These are phyloP conservation scores for Zymoseptoria brevis DNA, from an alignment of 2,329 filamentous ascomycete species.

Conservation along the genomic window DNA sequence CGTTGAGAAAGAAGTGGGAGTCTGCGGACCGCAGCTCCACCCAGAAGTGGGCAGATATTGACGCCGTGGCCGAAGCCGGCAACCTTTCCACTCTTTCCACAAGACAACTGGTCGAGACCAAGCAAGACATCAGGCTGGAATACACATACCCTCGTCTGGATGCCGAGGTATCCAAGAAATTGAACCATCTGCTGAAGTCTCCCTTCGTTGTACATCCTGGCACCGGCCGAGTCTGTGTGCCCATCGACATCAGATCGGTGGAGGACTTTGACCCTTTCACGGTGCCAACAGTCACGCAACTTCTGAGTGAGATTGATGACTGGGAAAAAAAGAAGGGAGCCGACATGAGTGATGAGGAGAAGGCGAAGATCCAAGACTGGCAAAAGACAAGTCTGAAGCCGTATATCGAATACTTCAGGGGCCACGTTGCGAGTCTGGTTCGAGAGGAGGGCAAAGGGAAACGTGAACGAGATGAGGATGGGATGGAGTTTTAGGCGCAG, in stretches of 20 bases:
- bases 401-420: conserved; percentile 82
- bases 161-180: conserved; percentile 93
- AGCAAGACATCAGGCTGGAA: conserved; percentile 92
- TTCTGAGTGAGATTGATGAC: conserved; percentile 77
- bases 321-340: conserved; percentile 52
- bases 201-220: conserved; percentile 95
- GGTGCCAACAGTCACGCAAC: conserved; percentile 80
- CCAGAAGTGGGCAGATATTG: conserved; percentile 91
- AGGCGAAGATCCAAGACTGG: conserved; percentile 65
- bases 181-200: conserved; percentile 95
- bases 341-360: conserved; percentile 36
- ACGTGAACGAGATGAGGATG: conserved; percentile 51
- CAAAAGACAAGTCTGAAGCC: conserved; percentile 94
- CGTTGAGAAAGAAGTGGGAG: conserved; percentile 84
- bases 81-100: conserved; percentile 53
- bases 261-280: conserved; percentile 78
- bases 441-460: conserved; percentile 57
- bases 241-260: conserved; percentile 67
- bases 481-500: conserved; percentile 57
- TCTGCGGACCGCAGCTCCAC: conserved; percentile 68
- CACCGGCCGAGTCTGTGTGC: conserved; percentile 89
- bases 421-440: conserved; percentile 69
- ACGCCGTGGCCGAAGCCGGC: conserved; percentile 70
- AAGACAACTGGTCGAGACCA: conserved; percentile 71
- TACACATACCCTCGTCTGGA: conserved; percentile 97